phyloP scores from a whole-genome alignment of 148 eudicot genomes.

The Agrostemma githago region DNA sequence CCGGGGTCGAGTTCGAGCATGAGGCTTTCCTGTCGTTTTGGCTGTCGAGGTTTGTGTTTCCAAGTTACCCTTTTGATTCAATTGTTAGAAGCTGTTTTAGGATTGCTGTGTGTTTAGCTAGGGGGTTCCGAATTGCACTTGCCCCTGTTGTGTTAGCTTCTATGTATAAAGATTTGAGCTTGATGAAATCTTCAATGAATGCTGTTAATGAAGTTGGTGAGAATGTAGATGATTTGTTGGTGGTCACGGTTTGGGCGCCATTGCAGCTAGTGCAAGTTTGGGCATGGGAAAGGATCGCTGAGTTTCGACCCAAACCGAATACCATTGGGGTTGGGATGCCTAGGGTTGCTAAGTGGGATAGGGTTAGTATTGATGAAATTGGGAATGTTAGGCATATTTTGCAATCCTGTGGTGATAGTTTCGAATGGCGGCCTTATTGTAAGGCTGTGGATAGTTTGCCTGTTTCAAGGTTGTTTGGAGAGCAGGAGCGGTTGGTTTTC shows the following conservation, averaged over 20 bases:
- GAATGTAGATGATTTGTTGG: constrained; percentile 11
- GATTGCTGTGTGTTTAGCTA: constrained; percentile 35
- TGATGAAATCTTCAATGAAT: constrained; percentile 21
- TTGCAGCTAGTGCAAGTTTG: constrained; percentile 42
- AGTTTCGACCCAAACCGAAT: constrained; percentile 30
- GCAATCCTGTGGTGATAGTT: constrained; percentile 25
- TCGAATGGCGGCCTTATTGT: constrained; percentile 49
- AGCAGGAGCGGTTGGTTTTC: constrained; percentile 20
- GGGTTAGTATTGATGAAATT: constrained; percentile 10
- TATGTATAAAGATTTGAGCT: constrained; percentile 40
- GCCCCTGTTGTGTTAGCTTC: constrained; percentile 41
- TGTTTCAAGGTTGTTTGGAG: constrained; percentile 14
- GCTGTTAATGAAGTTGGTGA: constrained; percentile 5
- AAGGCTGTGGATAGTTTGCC: constrained; percentile 11
- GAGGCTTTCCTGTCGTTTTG: constrained; percentile 45
- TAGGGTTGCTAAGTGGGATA: constrained; percentile 42
- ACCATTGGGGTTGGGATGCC: constrained; percentile 24
- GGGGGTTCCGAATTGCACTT: constrained; percentile 34
- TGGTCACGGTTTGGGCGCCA: constrained; percentile 31
- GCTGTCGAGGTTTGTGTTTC: constrained; percentile 45
- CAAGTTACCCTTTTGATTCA: not conserved
- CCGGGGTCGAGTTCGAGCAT: constrained; percentile 29
- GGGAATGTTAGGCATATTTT: constrained; percentile 26
- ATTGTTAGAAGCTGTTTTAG: constrained; percentile 16
- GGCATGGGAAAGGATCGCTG: constrained; percentile 57